A percentile compares a stretch with the other conserved stretches of the same genome.
Evolutionary conservation across 2,329 filamentous ascomycete species (phyloP).

Genomic region (Fusarium sp.): DNA sequence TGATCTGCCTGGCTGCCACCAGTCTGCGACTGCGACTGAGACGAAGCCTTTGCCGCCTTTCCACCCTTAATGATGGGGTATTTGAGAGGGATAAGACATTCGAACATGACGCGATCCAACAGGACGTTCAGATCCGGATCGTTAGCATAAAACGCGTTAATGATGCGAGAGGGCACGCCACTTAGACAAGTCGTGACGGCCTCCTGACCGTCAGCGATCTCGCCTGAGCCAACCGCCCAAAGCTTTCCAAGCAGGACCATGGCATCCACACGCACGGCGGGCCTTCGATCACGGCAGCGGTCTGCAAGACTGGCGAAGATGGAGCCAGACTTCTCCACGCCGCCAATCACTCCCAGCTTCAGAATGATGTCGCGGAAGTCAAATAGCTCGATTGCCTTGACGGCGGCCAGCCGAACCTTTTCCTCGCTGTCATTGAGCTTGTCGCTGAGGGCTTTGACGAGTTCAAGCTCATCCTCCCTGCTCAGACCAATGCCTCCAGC

Average conservation of each 20-base stretch:
- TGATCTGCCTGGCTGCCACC: slow-evolving; percentile 68
- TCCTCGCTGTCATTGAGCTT: slow-evolving; percentile 92
- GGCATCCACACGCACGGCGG: slow-evolving; percentile 83
- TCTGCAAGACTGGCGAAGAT: slow-evolving; percentile 86
- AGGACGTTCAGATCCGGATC: slow-evolving; percentile 87
- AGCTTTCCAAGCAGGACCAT: slow-evolving; percentile 87
- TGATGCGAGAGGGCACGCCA: slow-evolving; percentile 84
- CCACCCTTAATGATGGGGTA: slow-evolving; percentile 75
- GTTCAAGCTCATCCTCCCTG: slow-evolving; percentile 80
- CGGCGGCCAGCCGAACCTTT: slow-evolving; percentile 88
- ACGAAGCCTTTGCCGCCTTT: slow-evolving; percentile 71
- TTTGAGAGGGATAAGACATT: slow-evolving; percentile 87
- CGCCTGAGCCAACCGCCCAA: slow-evolving; percentile 93
- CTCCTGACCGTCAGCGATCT: slow-evolving; percentile 87
- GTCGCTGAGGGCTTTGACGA: slow-evolving; percentile 80
- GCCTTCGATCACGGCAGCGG: slow-evolving; percentile 87
- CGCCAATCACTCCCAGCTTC: slow-evolving; percentile 82
- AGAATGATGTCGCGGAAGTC: slow-evolving; percentile 83
- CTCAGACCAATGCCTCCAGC: slow-evolving; percentile 91
- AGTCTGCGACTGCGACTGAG: slow-evolving; percentile 63
- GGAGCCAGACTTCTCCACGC: slow-evolving; percentile 80
- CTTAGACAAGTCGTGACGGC: slow-evolving; percentile 79
- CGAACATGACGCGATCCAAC: slow-evolving; percentile 86
- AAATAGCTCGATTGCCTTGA: slow-evolving; percentile 85
- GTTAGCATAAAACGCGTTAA: slow-evolving; percentile 91